Evolutionary conservation across 345 rosid genomes (phyloP), one percentile per base, ranked within the genome.

Genomic region (Linum trigynum): DNA sequence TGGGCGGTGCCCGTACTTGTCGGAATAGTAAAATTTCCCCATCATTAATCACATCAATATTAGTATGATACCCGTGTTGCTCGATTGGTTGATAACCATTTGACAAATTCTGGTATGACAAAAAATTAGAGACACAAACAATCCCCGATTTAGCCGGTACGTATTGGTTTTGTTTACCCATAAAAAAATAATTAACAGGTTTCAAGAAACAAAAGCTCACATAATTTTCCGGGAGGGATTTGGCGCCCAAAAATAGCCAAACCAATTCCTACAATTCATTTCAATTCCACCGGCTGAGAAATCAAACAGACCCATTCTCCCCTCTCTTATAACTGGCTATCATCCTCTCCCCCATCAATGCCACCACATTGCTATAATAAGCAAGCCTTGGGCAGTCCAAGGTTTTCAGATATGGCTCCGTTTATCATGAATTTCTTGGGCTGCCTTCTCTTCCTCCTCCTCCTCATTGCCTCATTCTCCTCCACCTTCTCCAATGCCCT

Each of bases 381-480:
- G 89, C 94, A 82, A 10, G 85, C 94, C 92, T 86, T 84, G 88
- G 91, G 83, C 77, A 67, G 58, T 65, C 89, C 89, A 82, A 78
- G 91, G 89, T 71, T 57, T 60, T 73, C 59, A 16, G 65, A 58
- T 56, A 86, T 81, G 82, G 78, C 67, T 73, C 74, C 65, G 67
- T 74, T 76, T 75, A 62, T 68, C 38, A 69, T 56, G 56, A 80
- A 48, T 15, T 10, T 80, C 86, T 80, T 71, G 8, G 91, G 92
- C 84, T 83, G 85, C 85, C 70, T 78, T 43, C 70, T 77, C 45
- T 1, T 80, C 7, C 57, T 80, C 63, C 73, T 74, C 23, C 68
- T 64, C 3, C 37, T 73, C 15, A 58, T 78, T 12, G 61, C 59
- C 9, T 15, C 78, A 0, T 48, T 75, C 39, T 39, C 79, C 39